phyloP scores from a whole-genome alignment of 2,329 filamentous ascomycete genomes.

The Scedosporium boydii region DNA sequence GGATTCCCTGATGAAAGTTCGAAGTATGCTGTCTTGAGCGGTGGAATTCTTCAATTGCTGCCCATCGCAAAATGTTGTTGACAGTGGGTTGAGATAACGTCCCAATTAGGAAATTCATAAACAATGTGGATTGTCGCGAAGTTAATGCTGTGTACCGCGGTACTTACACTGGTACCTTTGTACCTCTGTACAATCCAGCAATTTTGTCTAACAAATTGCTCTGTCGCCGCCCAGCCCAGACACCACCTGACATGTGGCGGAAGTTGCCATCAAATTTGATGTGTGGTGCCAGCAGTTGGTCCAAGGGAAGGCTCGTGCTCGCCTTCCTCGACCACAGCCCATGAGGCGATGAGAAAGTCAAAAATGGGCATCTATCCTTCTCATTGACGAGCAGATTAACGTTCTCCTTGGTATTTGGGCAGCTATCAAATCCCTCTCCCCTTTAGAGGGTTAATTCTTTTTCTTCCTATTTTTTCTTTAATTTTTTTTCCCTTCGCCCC shows the following conservation, averaged over 20 bases:
- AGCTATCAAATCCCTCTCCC: neutral
- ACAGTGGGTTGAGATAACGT: neutral
- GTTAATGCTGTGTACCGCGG: neutral
- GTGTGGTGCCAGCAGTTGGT: neutral
- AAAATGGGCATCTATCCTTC: no score
- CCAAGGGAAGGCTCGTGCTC: no score
- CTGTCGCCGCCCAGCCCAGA: no score
- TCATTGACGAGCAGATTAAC: neutral
- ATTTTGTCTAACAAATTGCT: no score
- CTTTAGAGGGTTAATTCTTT: neutral
- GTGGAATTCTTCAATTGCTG: neutral
- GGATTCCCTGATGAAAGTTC: no score
- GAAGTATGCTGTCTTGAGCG: neutral
- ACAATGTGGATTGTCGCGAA: neutral
- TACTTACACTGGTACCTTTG: no score
- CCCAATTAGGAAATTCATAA: constrained; percentile 4
- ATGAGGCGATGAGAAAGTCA: no score
- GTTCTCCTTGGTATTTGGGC: neutral
- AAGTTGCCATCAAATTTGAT: neutral
- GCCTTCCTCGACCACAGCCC: no score
- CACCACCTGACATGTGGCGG: no score
- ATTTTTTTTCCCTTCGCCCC: neutral
- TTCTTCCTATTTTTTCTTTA: neutral
- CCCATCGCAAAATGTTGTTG: neutral
- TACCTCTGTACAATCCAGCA: neutral